Percentiles rank a stretch among this genome's conserved stretches.
These are phyloP conservation scores for Tephrocybe sp. DNA, from an alignment of 768 basidiomycete genomes.

Conservation along the genomic window DNA sequence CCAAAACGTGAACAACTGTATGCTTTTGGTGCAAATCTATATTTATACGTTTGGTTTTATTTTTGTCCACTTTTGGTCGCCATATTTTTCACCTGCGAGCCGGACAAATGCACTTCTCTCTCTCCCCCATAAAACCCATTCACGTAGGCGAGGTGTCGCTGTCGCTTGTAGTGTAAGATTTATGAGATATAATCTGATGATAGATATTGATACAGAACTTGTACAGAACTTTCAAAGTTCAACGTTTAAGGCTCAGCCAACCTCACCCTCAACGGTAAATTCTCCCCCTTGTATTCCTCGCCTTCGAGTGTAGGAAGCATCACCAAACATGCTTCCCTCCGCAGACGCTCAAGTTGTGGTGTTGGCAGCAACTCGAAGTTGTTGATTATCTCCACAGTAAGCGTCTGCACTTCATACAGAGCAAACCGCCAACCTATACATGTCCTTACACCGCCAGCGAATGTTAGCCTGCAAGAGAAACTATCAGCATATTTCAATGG, in stretches of 20 bases:
- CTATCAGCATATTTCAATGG: not conserved
- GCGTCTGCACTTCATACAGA: slow-evolving; percentile 54
- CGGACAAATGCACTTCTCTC: too few species aligned
- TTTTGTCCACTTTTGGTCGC: too few species aligned
- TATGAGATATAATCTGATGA: too few species aligned
- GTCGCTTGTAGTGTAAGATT: too few species aligned
- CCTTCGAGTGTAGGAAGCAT: slow-evolving; percentile 50
- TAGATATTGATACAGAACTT: too few species aligned
- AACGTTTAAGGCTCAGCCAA: slow-evolving; percentile 35
- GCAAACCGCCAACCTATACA: slow-evolving; percentile 56
- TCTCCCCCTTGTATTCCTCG: slow-evolving; percentile 42
- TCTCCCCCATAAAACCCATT: too few species aligned
- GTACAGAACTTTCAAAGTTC: too few species aligned
- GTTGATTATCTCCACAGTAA: slow-evolving; percentile 57
- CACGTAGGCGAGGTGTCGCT: too few species aligned
- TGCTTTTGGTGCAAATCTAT: not conserved
- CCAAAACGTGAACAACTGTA: too few species aligned
- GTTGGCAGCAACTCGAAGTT: slow-evolving; percentile 56
- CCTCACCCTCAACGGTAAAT: slow-evolving; percentile 40
- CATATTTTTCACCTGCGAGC: too few species aligned
- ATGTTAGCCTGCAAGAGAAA: slow-evolving; percentile 38
- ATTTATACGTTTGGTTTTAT: not conserved
- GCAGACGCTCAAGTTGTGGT: slow-evolving; percentile 37
- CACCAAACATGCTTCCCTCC: slow-evolving; percentile 45
- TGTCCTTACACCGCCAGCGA: slow-evolving; percentile 44